Conservation (phyloP, 176 grass and related monocot species). For the Eragrostis curvula region DNA sequence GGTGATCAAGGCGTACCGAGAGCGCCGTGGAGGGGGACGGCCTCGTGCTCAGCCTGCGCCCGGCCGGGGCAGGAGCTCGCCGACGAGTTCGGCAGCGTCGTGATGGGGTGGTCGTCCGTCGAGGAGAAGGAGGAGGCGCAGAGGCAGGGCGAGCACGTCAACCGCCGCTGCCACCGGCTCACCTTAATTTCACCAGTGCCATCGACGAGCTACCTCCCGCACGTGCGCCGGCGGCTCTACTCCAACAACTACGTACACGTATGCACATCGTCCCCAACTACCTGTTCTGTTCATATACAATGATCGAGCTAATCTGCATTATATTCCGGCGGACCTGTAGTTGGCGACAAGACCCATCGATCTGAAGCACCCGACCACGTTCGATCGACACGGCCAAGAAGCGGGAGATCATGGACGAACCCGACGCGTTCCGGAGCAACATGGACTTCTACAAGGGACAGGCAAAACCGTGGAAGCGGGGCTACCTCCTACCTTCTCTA, state of each 20-base stretch:
- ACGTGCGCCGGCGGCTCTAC: slow-evolving; percentile 50
- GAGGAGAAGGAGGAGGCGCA: too few relatives aligned
- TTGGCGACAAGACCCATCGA: not conserved
- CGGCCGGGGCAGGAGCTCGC: slow-evolving; percentile 43
- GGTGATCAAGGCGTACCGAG: slow-evolving; percentile 40
- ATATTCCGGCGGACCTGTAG: too few relatives aligned
- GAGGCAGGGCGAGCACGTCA: too few relatives aligned
- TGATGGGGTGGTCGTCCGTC: slow-evolving; percentile 36
- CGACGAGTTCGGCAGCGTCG: slow-evolving; percentile 43
- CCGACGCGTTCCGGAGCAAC: slow-evolving; percentile 34
- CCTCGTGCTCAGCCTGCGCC: slow-evolving; percentile 46
- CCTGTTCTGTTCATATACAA: too few relatives aligned
- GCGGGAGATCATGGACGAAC: slow-evolving; percentile 50
- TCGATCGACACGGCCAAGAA: slow-evolving; percentile 54
- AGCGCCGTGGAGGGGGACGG: slow-evolving; percentile 19
- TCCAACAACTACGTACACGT: too few relatives aligned
- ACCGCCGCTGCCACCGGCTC: not conserved
- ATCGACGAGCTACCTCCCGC: slow-evolving; percentile 47
- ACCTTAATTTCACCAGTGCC: slow-evolving; percentile 45
- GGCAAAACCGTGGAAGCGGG: slow-evolving; percentile 61
- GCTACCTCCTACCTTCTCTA: slow-evolving; percentile 55
- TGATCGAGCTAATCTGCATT: not conserved
- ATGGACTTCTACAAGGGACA: slow-evolving; percentile 38
- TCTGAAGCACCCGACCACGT: slow-evolving; percentile 54
- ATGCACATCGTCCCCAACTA: too few relatives aligned